phyloP scores from a whole-genome alignment of 768 basidiomycete species.

The Hericium alpestre region DNA sequence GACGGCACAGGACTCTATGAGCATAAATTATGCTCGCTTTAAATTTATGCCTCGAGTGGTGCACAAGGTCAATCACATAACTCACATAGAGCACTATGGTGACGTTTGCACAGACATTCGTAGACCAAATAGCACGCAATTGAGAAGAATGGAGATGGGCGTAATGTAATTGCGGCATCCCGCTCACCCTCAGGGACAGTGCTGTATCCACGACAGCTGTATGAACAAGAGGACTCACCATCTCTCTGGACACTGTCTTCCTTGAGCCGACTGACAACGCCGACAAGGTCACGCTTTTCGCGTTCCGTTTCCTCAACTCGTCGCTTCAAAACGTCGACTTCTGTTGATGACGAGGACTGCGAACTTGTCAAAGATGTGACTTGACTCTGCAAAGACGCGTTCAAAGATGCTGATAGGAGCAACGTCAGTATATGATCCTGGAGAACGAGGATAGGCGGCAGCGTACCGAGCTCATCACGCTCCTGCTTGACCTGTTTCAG shows the following conservation, averaged over 20 bases:
- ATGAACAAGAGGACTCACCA: constrained; percentile 30
- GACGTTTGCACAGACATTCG: too few relatives aligned
- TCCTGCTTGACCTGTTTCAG: constrained; percentile 46
- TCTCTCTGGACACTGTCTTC: constrained; percentile 66
- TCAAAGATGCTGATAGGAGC: constrained; percentile 30
- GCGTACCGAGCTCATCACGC: constrained; percentile 56
- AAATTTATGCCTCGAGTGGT: too few relatives aligned
- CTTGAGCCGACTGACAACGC: constrained; percentile 73
- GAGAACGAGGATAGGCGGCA: constrained; percentile 1
- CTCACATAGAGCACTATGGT: too few relatives aligned
- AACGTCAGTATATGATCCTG: constrained; percentile 14
- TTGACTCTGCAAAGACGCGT: constrained; percentile 40
- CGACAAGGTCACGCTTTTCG: constrained; percentile 84
- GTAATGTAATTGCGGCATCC: background rate
- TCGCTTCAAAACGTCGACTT: constrained; percentile 45
- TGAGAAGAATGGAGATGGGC: background rate
- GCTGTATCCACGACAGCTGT: too few relatives aligned
- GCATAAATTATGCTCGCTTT: too few relatives aligned
- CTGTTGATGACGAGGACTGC: constrained; percentile 51
- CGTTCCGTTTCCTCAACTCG: constrained; percentile 69
- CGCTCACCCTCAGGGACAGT: too few relatives aligned
- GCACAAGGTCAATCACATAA: too few relatives aligned
- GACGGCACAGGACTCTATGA: too few relatives aligned
- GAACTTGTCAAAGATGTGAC: constrained; percentile 46
- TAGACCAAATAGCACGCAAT: too few relatives aligned